Conservation (phyloP, 768 basidiomycete species). For the Tylopilus plumbeoviolaceoides region DNA sequence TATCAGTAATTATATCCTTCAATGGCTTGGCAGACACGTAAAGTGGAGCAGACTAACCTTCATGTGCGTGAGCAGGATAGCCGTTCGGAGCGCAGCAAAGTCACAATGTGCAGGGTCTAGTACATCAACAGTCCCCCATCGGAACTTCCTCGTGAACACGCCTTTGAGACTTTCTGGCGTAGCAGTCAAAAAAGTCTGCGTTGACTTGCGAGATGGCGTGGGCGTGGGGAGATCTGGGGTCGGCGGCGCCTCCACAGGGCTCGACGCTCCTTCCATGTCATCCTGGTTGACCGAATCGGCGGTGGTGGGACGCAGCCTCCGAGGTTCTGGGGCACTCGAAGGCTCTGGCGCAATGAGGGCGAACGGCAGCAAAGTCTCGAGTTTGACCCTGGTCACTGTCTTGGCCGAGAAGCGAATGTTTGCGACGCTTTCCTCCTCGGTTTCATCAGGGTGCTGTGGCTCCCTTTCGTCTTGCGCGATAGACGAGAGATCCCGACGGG, state of each 20-base stretch:
- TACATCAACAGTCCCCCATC: conserved; percentile 89
- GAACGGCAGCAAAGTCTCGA: conserved; percentile 65
- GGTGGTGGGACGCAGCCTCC: conserved; percentile 9
- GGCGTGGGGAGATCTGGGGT: conserved; percentile 35
- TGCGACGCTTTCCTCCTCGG: conserved; percentile 66
- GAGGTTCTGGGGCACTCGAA: conserved; percentile 36
- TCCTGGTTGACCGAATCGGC: conserved; percentile 20
- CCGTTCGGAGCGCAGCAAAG: conserved; percentile 79
- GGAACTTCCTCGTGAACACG: conserved; percentile 70
- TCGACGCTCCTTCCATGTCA: conserved; percentile 16
- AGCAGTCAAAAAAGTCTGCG: conserved; percentile 31
- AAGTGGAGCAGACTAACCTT: conserved; percentile 49
- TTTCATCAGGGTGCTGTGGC: conserved; percentile 51
- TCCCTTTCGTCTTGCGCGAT: conserved; percentile 55
- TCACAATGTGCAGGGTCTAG: conserved; percentile 85
- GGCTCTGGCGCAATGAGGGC: conserved; percentile 75
- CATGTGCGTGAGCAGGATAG: conserved; percentile 79
- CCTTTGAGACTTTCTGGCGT: conserved; percentile 70
- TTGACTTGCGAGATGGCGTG: conserved; percentile 36
- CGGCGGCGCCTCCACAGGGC: conserved; percentile 31
- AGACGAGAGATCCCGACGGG: conserved; percentile 63
- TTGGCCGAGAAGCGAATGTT: conserved; percentile 76
- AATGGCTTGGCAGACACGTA: conserved; percentile 18
- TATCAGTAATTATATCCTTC: conserved; percentile 5
- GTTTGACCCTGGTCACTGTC: conserved; percentile 55